Base-by-base conservation (phyloP, 2,329 filamentous ascomycete species). In the Gaeumannomyces sp. region DNA sequence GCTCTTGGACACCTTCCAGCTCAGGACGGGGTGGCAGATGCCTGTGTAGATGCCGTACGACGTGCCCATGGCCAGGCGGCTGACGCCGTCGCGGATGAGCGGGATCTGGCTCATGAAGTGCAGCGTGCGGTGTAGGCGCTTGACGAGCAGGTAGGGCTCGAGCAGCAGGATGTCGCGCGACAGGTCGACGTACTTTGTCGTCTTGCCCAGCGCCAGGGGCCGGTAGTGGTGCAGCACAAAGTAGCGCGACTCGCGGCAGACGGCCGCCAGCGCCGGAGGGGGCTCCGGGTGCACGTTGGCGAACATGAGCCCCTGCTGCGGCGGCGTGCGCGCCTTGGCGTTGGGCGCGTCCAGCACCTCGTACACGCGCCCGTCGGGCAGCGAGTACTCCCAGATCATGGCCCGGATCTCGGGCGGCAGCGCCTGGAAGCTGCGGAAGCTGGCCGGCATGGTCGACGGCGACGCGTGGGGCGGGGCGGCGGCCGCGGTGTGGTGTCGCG, bases 181-280 rank as follows among this genome's bases (percentile, higher is more conserved):
- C 13, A 81, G 74, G 67, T 81, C 78, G 66, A 82, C 74, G 59
- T 76, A 78, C 68, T 82, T 81, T 61, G 80, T 80, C n/a, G 78
- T 79, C 35, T 71, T 70, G 8, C 78, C 78, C 60, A 82, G 75
- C 1, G 74, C 77, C 60, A 82, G 72, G 16, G 79, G 77, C 64
- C 76, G 76, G 71, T 81, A 82, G 64, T 75, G 76, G 60, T 75
- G 75, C 38, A 80, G 70, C 16, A 79, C 78, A 25, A 79, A 75
- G 61, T 73, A 73, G 13, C 80, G 77, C 53, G 79, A 76, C 70
- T 81, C 80, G 35, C 73, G 76, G 64, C 79, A 81, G 31, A 79
- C 79, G 45, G 76, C 73, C 4, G 78, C 77, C 60, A 81, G 72
- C 0, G 75, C 71, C 6, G 80, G 80, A 25, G 79, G 79, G 33